These are phyloP conservation scores for Hyphodiscus sp. DNA, from an alignment of 2,329 filamentous ascomycete genomes.

Conservation along the genomic window DNA sequence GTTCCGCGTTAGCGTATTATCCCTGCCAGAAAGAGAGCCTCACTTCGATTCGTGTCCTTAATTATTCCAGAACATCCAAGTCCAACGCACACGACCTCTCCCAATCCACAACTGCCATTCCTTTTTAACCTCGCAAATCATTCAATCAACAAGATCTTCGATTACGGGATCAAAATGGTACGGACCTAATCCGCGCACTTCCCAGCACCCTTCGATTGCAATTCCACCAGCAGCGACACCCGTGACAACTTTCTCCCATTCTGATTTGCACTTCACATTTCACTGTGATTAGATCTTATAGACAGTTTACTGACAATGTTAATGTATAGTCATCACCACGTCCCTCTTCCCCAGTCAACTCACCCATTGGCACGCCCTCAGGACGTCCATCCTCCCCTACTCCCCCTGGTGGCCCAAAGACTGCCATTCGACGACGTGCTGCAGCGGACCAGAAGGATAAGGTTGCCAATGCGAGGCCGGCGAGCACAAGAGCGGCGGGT, in stretches of 20 bases:
- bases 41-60: constrained; percentile 26
- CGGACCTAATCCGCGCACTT: constrained; percentile 5
- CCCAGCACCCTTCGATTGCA: constrained; percentile 6
- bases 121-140: background rate
- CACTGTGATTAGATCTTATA: background rate
- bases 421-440: constrained; percentile 88
- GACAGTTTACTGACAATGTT: background rate
- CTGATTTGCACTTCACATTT: background rate
- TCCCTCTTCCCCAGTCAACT: constrained; percentile 51
- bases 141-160: background rate
- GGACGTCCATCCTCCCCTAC: constrained; percentile 82
- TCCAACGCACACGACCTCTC: constrained; percentile 2
- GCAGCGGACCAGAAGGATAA: constrained; percentile 97
- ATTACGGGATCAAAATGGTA: background rate
- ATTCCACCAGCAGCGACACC: background rate
- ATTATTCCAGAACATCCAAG: constrained; percentile 12
- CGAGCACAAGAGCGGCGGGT: constrained; percentile 86
- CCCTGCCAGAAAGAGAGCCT: constrained; percentile 14
- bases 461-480: constrained; percentile 86
- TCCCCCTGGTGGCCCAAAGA: constrained; percentile 88
- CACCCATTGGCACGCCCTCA: constrained; percentile 42
- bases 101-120: background rate
- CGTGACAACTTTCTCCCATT: background rate
- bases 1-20: constrained; percentile 3
- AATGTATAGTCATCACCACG: constrained; percentile 29